phyloP scores from a whole-genome alignment of 371 early-diverging fungal species.

The Mucor lusitanicus region DNA sequence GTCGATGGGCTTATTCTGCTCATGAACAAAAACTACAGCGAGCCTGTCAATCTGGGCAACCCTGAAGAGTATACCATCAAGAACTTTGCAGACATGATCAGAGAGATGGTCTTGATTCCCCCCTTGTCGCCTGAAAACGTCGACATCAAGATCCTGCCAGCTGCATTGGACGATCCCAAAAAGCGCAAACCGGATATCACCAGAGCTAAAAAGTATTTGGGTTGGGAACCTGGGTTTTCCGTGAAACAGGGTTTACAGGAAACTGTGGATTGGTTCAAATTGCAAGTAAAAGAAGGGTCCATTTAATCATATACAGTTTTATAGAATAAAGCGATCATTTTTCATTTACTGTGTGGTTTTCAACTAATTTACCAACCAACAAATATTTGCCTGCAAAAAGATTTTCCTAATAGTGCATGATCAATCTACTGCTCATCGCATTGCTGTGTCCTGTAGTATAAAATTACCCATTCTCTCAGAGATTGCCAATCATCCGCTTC shows the following conservation, averaged over 20 bases:
- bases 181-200: conserved; percentile 80
- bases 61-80: conserved; percentile 87
- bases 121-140: conserved; percentile 40
- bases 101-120: conserved; percentile 61
- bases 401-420: conserved; percentile 4
- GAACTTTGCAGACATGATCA: conserved; percentile 80
- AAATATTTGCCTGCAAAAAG: conserved; percentile 23
- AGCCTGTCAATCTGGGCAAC: conserved; percentile 87
- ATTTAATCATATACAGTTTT: conserved; percentile 16
- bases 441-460: not conserved
- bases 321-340: not conserved
- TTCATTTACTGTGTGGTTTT: conserved; percentile 11
- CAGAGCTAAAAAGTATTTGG: conserved; percentile 64
- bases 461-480: conserved; percentile 69
- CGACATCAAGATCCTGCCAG: conserved; percentile 68
- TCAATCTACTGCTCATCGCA: not conserved
- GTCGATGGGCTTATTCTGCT: conserved; percentile 82
- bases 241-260: conserved; percentile 82
- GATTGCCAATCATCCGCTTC: conserved; percentile 73
- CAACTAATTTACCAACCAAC: conserved; percentile 24
- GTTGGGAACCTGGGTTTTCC: conserved; percentile 79
- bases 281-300: conserved; percentile 41
- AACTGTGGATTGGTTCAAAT: conserved; percentile 83
- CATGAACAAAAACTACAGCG: conserved; percentile 74
- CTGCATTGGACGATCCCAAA: conserved; percentile 83